Conservation (phyloP, 257 asterid species). For the Solanum stenotomum region DNA sequence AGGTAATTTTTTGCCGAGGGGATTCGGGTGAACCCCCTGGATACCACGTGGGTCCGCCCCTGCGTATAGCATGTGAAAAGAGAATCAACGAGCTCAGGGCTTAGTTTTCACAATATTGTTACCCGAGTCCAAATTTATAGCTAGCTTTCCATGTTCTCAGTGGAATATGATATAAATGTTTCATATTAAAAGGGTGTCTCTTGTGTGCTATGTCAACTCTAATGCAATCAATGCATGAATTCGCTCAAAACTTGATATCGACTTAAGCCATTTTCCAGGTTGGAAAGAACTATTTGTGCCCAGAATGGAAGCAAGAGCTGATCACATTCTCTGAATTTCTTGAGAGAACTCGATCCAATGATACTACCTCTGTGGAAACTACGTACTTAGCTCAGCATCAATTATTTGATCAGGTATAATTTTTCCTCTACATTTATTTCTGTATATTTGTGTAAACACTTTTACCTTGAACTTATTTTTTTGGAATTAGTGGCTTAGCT, state of each 20-base stretch:
- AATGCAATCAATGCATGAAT: background rate
- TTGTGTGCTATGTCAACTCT: background rate
- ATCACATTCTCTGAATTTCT: slow-evolving; percentile 88
- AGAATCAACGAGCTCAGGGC: background rate
- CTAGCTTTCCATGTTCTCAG: background rate
- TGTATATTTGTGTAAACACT: background rate
- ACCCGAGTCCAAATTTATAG: background rate
- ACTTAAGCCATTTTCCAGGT: slow-evolving; percentile 25
- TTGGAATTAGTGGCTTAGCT: background rate
- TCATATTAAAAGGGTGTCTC: background rate
- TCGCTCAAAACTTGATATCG: background rate
- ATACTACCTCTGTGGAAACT: slow-evolving; percentile 28
- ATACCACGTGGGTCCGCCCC: too few relatives aligned
- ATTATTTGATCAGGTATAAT: slow-evolving; percentile 82
- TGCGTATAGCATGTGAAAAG: background rate
- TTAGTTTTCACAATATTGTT: background rate
- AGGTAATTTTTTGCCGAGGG: too few relatives aligned
- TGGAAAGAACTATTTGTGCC: slow-evolving; percentile 50
- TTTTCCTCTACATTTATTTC: background rate
- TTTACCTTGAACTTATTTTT: background rate
- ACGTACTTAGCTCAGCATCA: slow-evolving; percentile 92
- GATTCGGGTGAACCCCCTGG: too few relatives aligned
- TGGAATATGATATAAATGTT: background rate
- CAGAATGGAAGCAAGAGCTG: slow-evolving; percentile 70
- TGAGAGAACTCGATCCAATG: slow-evolving; percentile 55